phyloP scores from a whole-genome alignment of 116 monocot genomes.

The Posidonia oceanica region DNA sequence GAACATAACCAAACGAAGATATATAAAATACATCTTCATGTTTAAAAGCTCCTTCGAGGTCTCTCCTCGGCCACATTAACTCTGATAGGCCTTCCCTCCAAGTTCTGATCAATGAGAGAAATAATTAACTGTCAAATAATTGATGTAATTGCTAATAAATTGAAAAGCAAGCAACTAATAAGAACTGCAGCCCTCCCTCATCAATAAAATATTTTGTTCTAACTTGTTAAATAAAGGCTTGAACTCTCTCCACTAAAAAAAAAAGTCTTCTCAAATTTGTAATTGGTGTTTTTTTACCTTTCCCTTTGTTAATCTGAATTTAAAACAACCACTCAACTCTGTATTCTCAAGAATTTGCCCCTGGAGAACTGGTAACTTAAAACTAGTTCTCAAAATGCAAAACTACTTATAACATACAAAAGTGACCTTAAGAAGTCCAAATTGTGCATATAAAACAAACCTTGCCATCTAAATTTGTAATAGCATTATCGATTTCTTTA shows the following conservation, averaged over 20 bases:
- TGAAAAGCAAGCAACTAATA: not conserved
- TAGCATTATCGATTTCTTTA: constrained; percentile 1
- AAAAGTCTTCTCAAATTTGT: not conserved
- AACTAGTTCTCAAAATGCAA: not conserved
- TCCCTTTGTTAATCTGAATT: not conserved
- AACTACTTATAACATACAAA: not conserved
- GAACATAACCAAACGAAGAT: too few species aligned
- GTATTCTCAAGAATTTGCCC: too few species aligned
- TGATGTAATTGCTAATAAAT: not conserved
- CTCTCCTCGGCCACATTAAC: not conserved
- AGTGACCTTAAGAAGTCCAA: not conserved
- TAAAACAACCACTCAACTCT: not conserved
- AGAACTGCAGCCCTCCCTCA: not conserved
- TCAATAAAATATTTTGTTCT: not conserved
- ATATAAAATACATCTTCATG: too few species aligned
- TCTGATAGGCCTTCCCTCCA: not conserved
- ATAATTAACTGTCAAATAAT: not conserved
- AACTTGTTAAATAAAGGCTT: not conserved
- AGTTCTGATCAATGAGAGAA: not conserved
- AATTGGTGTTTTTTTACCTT: not conserved
- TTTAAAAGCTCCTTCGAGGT: not conserved
- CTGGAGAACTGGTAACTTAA: not conserved
- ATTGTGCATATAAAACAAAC: not conserved
- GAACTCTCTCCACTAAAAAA: too few species aligned
- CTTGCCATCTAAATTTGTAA: constrained; percentile 7